Evolutionary conservation across 495 filamentous ascomycete species (phyloP), one percentile per base, ranked within the genome.

Genomic region (Lasiosphaeria hispida): DNA sequence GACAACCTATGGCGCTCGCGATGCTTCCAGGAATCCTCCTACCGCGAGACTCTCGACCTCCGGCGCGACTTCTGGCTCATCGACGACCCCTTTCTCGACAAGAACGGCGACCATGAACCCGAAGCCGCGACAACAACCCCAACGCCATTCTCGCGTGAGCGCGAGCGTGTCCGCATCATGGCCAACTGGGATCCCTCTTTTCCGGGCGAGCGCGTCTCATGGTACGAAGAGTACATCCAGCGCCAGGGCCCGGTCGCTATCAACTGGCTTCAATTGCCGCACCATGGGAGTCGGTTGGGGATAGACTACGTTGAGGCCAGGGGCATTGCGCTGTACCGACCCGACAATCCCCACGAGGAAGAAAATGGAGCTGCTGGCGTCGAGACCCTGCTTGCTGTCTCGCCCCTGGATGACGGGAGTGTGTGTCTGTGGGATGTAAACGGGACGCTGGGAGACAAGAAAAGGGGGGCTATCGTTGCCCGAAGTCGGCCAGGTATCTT

Each of bases 161-260:
- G 71, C 65, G 65, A 81, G 78, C 72, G 83, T 74, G 58, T 71
- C 15, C 77, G 78, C 8, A 75, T 81, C 50, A 81, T 88, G 49
- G 85, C 84, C 5, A 89, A 87, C 60, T 96, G 91, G 91, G 91
- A 96, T 60, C 89, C 90, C 1, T 82, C 83, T 4, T 87, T 87
- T 57, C 84, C 87, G 11, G 72, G 75, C 10, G 87, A 90, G 68
- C 74, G 75, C 38, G 76, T 89, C 11, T 82, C 89, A 49, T 96
- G 90, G 86, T 96, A 95, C 62, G 83, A 87, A 49, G 92, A 96
- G 71, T 96, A 89, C 69, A 87, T 93, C 60, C 89, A 91, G 23
- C 80, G 91, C 18, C 81, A 94, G 74, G 91, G 83, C 0, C 86
- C 89, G 0, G 80, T 91, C 33, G 80, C 78, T 6, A 72, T 89